These are phyloP conservation scores for Chenopodium berlandieri DNA, from an alignment of 148 eudicot species.

Conservation along the genomic window DNA sequence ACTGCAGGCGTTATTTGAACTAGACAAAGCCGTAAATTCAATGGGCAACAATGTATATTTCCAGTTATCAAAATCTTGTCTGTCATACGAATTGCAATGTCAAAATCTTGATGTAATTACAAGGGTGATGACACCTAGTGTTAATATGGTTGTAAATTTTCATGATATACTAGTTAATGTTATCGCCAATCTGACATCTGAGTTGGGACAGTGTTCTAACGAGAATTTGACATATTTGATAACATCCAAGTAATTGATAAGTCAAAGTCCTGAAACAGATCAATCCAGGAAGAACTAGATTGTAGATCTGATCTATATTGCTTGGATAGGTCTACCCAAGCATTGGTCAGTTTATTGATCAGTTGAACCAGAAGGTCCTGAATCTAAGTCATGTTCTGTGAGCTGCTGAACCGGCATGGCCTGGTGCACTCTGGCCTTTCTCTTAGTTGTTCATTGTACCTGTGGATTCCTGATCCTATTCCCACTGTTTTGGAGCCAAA, in stretches of 20 bases:
- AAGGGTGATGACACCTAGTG: slow-evolving; percentile 3
- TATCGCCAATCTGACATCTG: background rate
- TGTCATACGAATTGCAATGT: background rate
- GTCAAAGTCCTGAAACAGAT: background rate
- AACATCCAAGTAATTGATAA: background rate
- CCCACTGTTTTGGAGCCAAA: no score
- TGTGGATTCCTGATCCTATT: no score
- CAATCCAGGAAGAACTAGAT: background rate
- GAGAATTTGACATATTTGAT: background rate
- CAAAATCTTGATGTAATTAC: slow-evolving; percentile 15
- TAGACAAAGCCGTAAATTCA: slow-evolving; percentile 18
- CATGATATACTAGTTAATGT: background rate
- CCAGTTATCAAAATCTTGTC: background rate
- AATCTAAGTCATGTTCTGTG: background rate
- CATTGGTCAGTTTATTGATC: no score
- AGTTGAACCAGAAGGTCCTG: background rate
- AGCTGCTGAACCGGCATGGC: background rate
- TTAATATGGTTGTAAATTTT: slow-evolving; percentile 11
- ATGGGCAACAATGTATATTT: background rate
- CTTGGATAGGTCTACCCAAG: no score
- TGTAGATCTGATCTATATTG: no score
- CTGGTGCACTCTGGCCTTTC: no score
- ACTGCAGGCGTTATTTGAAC: slow-evolving; percentile 71
- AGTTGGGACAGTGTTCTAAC: background rate
- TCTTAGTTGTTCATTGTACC: no score